phyloP scores from a whole-genome alignment of 768 basidiomycete species.

The Cystobasidium tubakii region DNA sequence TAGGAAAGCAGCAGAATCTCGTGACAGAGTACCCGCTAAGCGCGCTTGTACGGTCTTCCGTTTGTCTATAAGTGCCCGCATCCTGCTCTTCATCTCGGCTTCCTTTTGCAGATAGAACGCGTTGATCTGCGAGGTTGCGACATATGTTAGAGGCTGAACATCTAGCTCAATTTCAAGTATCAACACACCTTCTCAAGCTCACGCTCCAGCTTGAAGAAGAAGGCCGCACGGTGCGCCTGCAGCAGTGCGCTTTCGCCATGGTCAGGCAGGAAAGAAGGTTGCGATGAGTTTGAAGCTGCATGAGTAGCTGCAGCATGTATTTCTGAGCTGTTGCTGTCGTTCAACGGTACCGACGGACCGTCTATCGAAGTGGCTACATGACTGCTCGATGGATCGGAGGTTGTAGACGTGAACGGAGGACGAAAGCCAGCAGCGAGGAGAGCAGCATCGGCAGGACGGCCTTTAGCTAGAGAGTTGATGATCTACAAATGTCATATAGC shows the following conservation, averaged over 20 bases:
- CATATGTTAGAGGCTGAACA: not conserved
- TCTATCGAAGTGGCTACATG: not conserved
- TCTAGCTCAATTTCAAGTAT: not conserved
- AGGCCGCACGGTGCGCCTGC: slow-evolving; percentile 89
- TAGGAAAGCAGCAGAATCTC: slow-evolving; percentile 46
- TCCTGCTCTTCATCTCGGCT: slow-evolving; percentile 81
- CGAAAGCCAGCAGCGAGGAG: slow-evolving; percentile 68
- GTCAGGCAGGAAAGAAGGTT: slow-evolving; percentile 46
- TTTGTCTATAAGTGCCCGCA: slow-evolving; percentile 88
- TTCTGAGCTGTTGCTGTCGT: not conserved
- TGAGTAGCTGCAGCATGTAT: slow-evolving; percentile 55
- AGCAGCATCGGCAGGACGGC: slow-evolving; percentile 84
- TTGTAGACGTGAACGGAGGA: slow-evolving; percentile 39
- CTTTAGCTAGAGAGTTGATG: slow-evolving; percentile 85
- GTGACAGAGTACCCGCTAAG: slow-evolving; percentile 57
- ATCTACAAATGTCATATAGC: slow-evolving; percentile 55
- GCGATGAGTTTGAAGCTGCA: slow-evolving; percentile 54
- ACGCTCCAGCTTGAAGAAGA: slow-evolving; percentile 97
- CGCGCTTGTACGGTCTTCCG: slow-evolving; percentile 71
- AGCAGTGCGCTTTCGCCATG: slow-evolving; percentile 66
- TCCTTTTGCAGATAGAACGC: slow-evolving; percentile 96
- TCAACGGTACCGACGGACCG: not conserved
- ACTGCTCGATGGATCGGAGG: not conserved
- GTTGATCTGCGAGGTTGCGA: slow-evolving; percentile 67
- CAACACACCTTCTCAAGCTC: slow-evolving; percentile 84